Base-by-base conservation (phyloP, 805 yeast genomes). In the Vanderwaltozyma yarrowii region DNA sequence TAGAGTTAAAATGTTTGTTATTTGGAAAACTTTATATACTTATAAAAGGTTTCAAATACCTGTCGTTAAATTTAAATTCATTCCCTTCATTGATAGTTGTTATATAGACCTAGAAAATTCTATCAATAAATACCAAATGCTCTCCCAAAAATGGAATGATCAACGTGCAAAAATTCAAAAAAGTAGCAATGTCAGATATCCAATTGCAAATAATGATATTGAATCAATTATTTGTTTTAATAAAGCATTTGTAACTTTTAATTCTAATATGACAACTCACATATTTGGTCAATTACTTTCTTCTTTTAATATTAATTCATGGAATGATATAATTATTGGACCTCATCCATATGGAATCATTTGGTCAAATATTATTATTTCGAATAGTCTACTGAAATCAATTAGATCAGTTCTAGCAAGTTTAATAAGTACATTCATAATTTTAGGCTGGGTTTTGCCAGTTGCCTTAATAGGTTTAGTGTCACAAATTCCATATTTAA, bases 391-490 rank as follows among this genome's bases (percentile, higher is more conserved):
- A 44, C 47, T 65, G 3, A 56, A 54, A 10, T 58, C 61, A 14
- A 17, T 67, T 0, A 67, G 76, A 49, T 59, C 62, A 13, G 52
- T 65, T 3, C 28, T 67, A 4, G 77, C 80, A 0, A 69, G 68
- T 20, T 33, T 69, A 3, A 27, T 72, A 13, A 66, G 76, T 38
- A 54, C 74, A 8, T 42, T 66, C 1, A 61, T 84, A 1, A 76
- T 80, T 5, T 43, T 74, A 15, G 72, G 74, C 2, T 87, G 94
- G 79, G 83, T 85, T 1, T 57, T 86, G 1, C 96, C 96, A 0
- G 89, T 86, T 1, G 85, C 94, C 0, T 68, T 82, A 41, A 76
- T 85, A 14, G 87, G 89, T 0, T 60, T 85, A 23, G 61, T 87
- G 0, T 75, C 94, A 0, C 95, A 86, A 47, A 64, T 79, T 3